phyloP scores from a whole-genome alignment of 129 eudicot species.

The Helichrysum umbraculigerum region DNA sequence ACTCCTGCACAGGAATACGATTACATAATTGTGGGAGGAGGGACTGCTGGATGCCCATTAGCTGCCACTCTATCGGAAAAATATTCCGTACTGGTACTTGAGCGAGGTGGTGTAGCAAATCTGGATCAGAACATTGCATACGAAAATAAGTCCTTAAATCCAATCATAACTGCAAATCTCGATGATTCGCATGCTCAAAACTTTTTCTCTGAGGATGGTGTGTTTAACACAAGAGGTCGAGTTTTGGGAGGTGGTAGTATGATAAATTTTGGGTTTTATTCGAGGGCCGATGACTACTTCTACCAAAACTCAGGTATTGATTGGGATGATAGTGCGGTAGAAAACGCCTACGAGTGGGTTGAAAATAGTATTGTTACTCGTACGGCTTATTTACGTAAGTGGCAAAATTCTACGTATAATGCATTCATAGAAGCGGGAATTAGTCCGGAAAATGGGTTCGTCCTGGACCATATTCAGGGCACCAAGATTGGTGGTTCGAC shows the following conservation, averaged over 20 bases:
- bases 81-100: background rate
- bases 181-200: constrained; percentile 6
- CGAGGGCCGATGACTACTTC: constrained; percentile 5
- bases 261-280: constrained; percentile 12
- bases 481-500: constrained; percentile 12
- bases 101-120: background rate
- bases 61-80: background rate
- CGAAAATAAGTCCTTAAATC: background rate
- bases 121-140: background rate
- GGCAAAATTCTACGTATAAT: constrained; percentile 4
- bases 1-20: background rate
- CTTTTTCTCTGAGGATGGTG: constrained; percentile 1
- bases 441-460: background rate
- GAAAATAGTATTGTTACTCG: constrained; percentile 1
- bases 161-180: background rate
- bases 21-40: constrained; percentile 9
- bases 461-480: background rate
- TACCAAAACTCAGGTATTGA: background rate
- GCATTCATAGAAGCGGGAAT: background rate
- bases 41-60: constrained; percentile 11
- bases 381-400: background rate
- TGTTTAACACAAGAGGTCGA: background rate
- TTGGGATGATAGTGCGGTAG: background rate
- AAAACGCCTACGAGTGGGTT: constrained; percentile 3
- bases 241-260: constrained; percentile 13